Percentiles rank a stretch among this genome's conserved stretches.
Evolutionary conservation across 306 rosid species (phyloP).

Genomic region (Neltuma alba): DNA sequence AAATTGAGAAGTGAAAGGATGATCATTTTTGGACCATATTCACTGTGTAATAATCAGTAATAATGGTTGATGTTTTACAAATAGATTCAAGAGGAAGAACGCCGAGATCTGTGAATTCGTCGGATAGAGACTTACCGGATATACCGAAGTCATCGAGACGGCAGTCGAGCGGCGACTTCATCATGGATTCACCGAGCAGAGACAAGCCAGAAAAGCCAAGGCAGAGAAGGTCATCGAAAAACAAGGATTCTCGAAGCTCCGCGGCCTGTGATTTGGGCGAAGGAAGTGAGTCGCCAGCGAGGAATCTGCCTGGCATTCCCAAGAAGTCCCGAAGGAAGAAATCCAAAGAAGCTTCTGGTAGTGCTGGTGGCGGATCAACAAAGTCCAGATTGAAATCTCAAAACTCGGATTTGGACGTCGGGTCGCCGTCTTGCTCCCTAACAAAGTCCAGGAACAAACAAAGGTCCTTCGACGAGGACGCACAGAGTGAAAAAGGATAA

Average conservation of each 20-base stretch:
- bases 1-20: background rate
- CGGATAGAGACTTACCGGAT: slow-evolving; percentile 42
- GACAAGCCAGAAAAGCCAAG: slow-evolving; percentile 66
- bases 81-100: slow-evolving; percentile 43
- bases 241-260: slow-evolving; percentile 40
- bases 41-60: background rate
- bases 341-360: slow-evolving; percentile 44
- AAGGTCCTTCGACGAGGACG: slow-evolving; percentile 38
- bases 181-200: slow-evolving; percentile 52
- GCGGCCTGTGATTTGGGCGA: slow-evolving; percentile 34
- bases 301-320: slow-evolving; percentile 45
- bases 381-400: slow-evolving; percentile 45
- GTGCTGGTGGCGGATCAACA: slow-evolving; percentile 39
- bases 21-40: background rate
- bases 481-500: slow-evolving; percentile 32
- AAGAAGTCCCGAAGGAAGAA: slow-evolving; percentile 60
- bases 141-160: slow-evolving; percentile 51
- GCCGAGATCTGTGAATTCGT: slow-evolving; percentile 23
- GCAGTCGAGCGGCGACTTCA: slow-evolving; percentile 35
- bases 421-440: slow-evolving; percentile 14
- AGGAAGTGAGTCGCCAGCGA: slow-evolving; percentile 45
- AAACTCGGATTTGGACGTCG: slow-evolving; percentile 17
- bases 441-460: slow-evolving; percentile 39
- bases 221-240: slow-evolving; percentile 50
- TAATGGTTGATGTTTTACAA: background rate